These are phyloP conservation scores for Dryadomyces sulphureus DNA, from an alignment of 2,329 filamentous ascomycete species.

Conservation along the genomic window DNA sequence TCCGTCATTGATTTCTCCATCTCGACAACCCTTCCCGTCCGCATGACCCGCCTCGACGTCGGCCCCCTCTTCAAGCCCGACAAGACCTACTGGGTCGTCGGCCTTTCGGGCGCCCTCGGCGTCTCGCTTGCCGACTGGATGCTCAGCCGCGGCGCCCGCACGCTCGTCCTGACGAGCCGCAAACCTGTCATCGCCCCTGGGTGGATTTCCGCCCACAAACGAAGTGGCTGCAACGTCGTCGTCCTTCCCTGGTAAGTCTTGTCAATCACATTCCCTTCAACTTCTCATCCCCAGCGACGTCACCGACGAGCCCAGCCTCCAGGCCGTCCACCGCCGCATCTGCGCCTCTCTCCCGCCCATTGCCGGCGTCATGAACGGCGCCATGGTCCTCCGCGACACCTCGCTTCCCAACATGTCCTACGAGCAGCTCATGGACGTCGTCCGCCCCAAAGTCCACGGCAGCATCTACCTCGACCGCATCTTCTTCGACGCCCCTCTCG, in stretches of 20 bases:
- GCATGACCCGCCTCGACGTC: not conserved
- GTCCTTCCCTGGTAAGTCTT: not conserved
- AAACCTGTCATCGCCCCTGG: not conserved
- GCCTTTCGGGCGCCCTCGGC: not conserved
- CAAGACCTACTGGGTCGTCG: not conserved
- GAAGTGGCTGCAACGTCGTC: not conserved
- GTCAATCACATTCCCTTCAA: not conserved
- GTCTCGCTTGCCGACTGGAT: not conserved
- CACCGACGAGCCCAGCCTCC: not conserved
- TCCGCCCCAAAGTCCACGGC: slow-evolving; percentile 18
- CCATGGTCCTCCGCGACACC: slow-evolving; percentile 6
- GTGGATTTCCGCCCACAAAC: not conserved
- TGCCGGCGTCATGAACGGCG: not conserved
- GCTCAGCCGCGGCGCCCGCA: not conserved
- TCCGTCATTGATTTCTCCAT: not conserved
- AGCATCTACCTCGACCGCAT: slow-evolving; percentile 6
- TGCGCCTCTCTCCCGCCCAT: not conserved
- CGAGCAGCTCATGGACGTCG: slow-evolving; percentile 5
- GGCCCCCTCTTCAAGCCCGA: not conserved
- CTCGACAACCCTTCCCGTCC: not conserved
- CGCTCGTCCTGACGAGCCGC: not conserved
- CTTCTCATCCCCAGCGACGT: not conserved
- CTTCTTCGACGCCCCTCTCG: slow-evolving; percentile 14
- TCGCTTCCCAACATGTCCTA: slow-evolving; percentile 3
- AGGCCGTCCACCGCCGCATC: not conserved